Evolutionary conservation across 2,329 filamentous ascomycete species (phyloP), one percentile per base, ranked within the genome.

Genomic region (Colletotrichum lini): DNA sequence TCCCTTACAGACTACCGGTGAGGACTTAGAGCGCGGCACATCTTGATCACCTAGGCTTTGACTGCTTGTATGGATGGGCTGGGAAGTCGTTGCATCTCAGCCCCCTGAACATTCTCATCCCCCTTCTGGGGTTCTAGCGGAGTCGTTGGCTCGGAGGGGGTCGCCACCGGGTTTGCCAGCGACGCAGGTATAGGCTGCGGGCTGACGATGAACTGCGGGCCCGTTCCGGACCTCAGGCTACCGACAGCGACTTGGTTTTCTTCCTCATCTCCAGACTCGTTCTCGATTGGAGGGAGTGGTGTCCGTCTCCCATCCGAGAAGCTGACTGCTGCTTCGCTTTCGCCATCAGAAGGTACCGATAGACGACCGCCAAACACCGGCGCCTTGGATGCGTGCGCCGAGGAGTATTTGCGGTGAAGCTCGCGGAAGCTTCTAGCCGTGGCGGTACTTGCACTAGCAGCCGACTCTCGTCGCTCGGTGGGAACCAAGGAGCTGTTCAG

Each of bases 371-470:
- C 82, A 18, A 80, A 80, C 1, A 81, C 80, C 4, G 77, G 78
- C 54, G 81, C 81, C 73, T 84, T 84, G 53, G 84, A 81, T 38
- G 84, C 82, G 65, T 88, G 85, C 9, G 86, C 85, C 1, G 87
- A 85, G 18, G 88, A 88, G 77, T 88, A 90, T 74, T 89, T 90
- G 53, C 88, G 83, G 75, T 91, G 88, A 42, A 92, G 81, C 49
- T 91, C 89, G 49, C 88, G 85, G 77, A 92, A 91, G 75, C 91
- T 93, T 75, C 87, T 84, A 1, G 90, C 90, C 3, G 92, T 93
- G 21, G 90, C 88, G 13, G 91, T 92, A 80, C 90, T 93, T 16
- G 86, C 86, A 74, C 91, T 93, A 23, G 90, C 88, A 18, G 87
- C 83, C 2, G 92, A 94, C 52, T 85, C 88, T 42, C 90, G 86